Base-by-base conservation (phyloP, 2,329 filamentous ascomycete genomes). In the Fusarium algeriense region DNA sequence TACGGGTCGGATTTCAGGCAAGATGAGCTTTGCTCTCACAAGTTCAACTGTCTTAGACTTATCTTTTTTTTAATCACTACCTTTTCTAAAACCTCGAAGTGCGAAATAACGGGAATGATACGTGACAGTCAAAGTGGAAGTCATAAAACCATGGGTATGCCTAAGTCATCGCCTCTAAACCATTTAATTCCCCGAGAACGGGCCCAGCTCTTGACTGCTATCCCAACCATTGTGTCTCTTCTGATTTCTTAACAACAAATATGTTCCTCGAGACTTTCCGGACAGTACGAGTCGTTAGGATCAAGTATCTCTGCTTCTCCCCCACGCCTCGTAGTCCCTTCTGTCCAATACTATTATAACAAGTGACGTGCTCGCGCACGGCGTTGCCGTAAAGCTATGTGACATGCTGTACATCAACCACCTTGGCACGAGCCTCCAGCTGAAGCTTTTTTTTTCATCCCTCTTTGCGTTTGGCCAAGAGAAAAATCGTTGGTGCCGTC, bases 321-420 rank as follows among this genome's bases (percentile, higher is more conserved):
- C 20, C 44, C 43, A 30, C 11, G 26, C 20, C 35, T 35, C 28
- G 43, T 20, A 11, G 32, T 49, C 30, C 37, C 35, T 41, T 20
- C 34, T 32, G 28, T 23, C 10, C 17, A 46, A 46, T 26, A 37
- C 34, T 14, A 20, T 55, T 23, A 32, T 35, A 14, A 20, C 35
- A 15, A 54, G 49, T 71, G 49, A 55, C 48, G 43, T 69, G 38
- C 40, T 50, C 45, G 2, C 23, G 26, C 30, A 69, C 65, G 60
- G 67, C 35, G 40, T 57, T 44, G 60, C 65, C 54, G 64, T 37
- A 50, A 45, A 37, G 17, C 53, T 30, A 46, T 62, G 69, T 59
- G 56, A 63, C 43, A 46, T 48, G 5, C 35, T 38, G 9, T 44
- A 56, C 40, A 56, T 54, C n/a, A 6, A 50, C 38, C 19, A 40